These are phyloP conservation scores for Colletotrichum abscissum DNA, from an alignment of 2,329 filamentous ascomycete genomes.

Conservation along the genomic window DNA sequence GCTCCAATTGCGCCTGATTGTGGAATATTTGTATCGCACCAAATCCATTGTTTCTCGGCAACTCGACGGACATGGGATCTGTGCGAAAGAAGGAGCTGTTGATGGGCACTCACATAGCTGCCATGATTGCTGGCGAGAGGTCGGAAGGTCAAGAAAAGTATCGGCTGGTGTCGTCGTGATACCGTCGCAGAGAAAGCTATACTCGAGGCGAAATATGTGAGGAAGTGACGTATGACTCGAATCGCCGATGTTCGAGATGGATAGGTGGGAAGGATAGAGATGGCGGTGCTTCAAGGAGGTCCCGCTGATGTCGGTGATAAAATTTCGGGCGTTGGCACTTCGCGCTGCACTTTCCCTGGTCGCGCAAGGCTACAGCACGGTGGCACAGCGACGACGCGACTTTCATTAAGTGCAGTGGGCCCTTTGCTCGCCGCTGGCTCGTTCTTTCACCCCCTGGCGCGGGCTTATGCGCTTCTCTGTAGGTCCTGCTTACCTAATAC, in stretches of 20 bases:
- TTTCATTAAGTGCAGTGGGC: conserved; percentile 32
- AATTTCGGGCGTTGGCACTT: conserved; percentile 28
- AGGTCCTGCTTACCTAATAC: neutral
- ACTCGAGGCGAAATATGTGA: neutral
- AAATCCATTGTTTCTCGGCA: neutral
- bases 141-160: neutral
- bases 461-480: neutral
- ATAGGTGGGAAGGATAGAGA: conserved; percentile 10
- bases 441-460: neutral
- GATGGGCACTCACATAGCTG: conserved; percentile 32
- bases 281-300: neutral
- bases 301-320: conserved; percentile 23
- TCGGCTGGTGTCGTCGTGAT: neutral
- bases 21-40: conserved; percentile 38
- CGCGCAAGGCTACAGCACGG: conserved; percentile 28
- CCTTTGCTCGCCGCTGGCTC: neutral
- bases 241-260: neutral
- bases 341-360: conserved; percentile 27
- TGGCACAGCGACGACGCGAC: conserved; percentile 36
- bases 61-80: neutral
- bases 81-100: neutral
- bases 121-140: conserved; percentile 26
- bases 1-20: neutral
- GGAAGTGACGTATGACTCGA: conserved; percentile 7
- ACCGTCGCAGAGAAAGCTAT: neutral